Evolutionary conservation across 257 asterid species (phyloP), one percentile per base, ranked within the genome.

Genomic region (Henckelia pumila): DNA sequence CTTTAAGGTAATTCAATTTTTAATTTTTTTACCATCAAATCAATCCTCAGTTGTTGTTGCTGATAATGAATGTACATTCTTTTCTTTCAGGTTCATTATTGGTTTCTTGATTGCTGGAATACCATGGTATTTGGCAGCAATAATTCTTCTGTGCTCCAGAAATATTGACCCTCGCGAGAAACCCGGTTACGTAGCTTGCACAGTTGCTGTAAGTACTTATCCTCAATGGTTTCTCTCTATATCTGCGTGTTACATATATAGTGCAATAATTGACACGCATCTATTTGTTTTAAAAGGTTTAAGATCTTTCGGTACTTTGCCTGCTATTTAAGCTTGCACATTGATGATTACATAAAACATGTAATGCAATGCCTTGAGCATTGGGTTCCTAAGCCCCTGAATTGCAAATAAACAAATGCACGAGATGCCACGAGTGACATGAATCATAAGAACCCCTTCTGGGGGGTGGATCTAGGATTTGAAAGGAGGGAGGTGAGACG

Each of bases 91-190:
- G 83, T 92, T 92, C 81, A 87, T 92, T 35, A 71, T 79, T 72
- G 98, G 98, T 23, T 92, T 92, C 89, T 81, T 89, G 80, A 63
- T 85, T 50, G 96, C 78, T 76, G 95, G 78, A 64, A 85, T 92
- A 63, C 98, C 96, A 24, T 92, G 98, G 97, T 89, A 88, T 59
- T 14, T 86, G 59, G 98, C 81, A 20, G 94, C 82, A 22, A 65
- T 92, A 69, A 64, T 88, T 74, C 70, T 88, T 37, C 56, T 85
- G 24, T 85, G 86, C 72, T 83, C 91, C 72, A 86, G 82, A 72
- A 24, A 13, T 40, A 40, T 89, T 63, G 97, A 92, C 67, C 91
- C 83, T 66, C 95, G 95, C 44, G 98, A 92, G 82, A 92, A 92
- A 76, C 83, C 98, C 0, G 97, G 95, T 69, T 88, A 86, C n/a